phyloP scores from a whole-genome alignment of 1,139 yeast species.

The Neolecta irregularis region DNA sequence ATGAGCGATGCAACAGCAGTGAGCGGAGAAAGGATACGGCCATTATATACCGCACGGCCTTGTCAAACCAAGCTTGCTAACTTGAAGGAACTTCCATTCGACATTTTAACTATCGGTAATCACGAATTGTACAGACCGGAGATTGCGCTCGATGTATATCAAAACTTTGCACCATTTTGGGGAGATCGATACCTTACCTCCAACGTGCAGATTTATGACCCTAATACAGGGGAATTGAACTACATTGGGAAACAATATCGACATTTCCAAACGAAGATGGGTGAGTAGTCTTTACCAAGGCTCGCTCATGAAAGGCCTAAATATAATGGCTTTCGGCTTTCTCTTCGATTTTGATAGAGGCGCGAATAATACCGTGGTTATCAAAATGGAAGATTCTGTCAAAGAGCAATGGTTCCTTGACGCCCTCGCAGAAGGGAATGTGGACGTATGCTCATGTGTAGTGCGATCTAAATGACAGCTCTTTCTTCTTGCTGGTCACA shows the following conservation, averaged over 20 bases:
- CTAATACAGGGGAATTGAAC: constrained; percentile 38
- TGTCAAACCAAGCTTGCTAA: constrained; percentile 14
- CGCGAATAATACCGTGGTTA: constrained; percentile 48
- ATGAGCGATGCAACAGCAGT: constrained; percentile 63
- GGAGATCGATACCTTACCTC: constrained; percentile 59
- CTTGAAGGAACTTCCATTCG: constrained; percentile 64
- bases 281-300: constrained; percentile 51
- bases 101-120: constrained; percentile 73
- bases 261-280: constrained; percentile 57
- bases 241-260: too few relatives aligned
- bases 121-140: constrained; percentile 75
- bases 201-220: constrained; percentile 54
- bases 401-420: constrained; percentile 50
- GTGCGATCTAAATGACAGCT: too few relatives aligned
- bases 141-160: constrained; percentile 50
- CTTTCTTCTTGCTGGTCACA: constrained; percentile 67
- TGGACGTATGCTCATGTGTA: too few relatives aligned
- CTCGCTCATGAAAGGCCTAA: constrained; percentile 33
- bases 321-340: constrained; percentile 61
- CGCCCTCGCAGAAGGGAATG: constrained; percentile 28
- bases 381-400: constrained; percentile 43
- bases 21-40: constrained; percentile 49
- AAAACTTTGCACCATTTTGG: constrained; percentile 40
- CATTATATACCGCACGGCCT: too few relatives aligned
- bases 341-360: constrained; percentile 58